phyloP scores from a whole-genome alignment of 148 eudicot genomes.

The Arctostaphylos glauca region DNA sequence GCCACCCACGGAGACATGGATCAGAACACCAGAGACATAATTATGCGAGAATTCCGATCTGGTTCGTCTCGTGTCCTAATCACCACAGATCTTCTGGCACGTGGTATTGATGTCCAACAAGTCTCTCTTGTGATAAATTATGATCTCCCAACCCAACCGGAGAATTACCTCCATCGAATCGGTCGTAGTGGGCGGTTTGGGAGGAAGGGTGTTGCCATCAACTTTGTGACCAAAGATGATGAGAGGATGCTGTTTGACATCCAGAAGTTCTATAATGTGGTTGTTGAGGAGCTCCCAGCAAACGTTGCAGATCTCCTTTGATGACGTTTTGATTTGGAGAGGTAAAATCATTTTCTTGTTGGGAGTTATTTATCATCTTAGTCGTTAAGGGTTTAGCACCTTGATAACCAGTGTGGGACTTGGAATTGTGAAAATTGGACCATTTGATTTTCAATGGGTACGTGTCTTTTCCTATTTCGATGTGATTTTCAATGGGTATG shows the following conservation, averaged over 20 bases:
- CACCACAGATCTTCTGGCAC: slow-evolving; percentile 71
- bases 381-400: not conserved
- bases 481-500: not conserved
- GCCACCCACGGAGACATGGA: slow-evolving; percentile 87
- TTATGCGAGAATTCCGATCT: slow-evolving; percentile 75
- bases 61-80: slow-evolving; percentile 78
- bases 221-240: slow-evolving; percentile 45
- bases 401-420: not conserved
- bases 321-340: not conserved
- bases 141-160: slow-evolving; percentile 74
- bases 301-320: slow-evolving; percentile 51
- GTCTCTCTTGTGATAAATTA: slow-evolving; percentile 75
- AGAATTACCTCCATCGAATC: slow-evolving; percentile 73
- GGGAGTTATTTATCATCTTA: not conserved
- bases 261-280: slow-evolving; percentile 49
- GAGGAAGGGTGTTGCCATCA: slow-evolving; percentile 47
- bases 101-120: slow-evolving; percentile 86
- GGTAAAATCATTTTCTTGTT: not conserved
- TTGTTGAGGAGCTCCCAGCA: slow-evolving; percentile 45
- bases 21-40: slow-evolving; percentile 67
- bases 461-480: not conserved
- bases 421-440: not conserved
- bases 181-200: slow-evolving; percentile 49
- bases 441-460: not conserved
- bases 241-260: slow-evolving; percentile 46